Base-by-base conservation (phyloP, 1,139 yeast species). In the Hyphopichia burtonii region DNA sequence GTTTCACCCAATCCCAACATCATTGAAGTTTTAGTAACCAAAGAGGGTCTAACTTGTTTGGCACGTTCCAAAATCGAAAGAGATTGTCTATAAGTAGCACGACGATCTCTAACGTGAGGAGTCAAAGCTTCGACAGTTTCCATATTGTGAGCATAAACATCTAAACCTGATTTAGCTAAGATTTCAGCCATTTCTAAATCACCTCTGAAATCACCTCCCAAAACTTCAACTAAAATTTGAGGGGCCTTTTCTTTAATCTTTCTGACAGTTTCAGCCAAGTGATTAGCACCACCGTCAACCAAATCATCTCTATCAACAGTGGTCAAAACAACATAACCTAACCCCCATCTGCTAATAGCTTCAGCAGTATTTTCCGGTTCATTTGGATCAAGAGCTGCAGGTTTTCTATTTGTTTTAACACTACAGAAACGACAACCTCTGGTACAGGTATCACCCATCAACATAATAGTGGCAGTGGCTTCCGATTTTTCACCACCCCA, bases 391-490 rank as follows among this genome's bases (percentile, higher is more conserved):
- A 96, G 86, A 10, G 90, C 81, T 0, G 85, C 82, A 1, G 99
- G 99, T 4, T 71, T 71, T 55, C 99, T 77, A 62, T 83, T 83
- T 1, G 99, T 94, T 66, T 94, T 94, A 40, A 94, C 99, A 1
- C 96, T 86, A 64, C 99, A 94, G 68, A 94, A 94, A 48, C 99
- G 77, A 61, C 99, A 94, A 11, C 99, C 99, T 65, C 99, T 77
- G 4, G 99, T 94, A 68, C 99, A 94, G 0, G 99, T 93, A 58
- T 94, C 99, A 46, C 99, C 99, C 76, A 94, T 76, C 49, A 94
- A 74, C 99, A 94, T 94, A 55, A 94, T 93, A 3, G 99, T 94
- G 5, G 99, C 99, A 3, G 99, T 94, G n/a, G 99, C 97, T 56
- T 88, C 94, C 6, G 91, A 78, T 63, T 90, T 90, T 56, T 85